Evolutionary conservation across 306 rosid species (phyloP).

Genomic region (Pyrus pyrifolia): DNA sequence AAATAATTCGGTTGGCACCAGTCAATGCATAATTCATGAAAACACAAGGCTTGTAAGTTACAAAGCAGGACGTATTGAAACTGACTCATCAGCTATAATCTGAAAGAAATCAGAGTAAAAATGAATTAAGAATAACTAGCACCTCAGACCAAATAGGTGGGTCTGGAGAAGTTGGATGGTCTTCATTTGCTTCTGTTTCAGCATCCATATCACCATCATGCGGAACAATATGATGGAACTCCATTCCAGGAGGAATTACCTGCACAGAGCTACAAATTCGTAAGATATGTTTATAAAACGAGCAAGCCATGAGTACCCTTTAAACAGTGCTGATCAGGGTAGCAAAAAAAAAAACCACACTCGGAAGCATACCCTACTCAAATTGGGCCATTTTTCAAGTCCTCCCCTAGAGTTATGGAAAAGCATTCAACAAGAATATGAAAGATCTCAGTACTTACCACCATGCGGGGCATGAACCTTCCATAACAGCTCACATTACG

Average conservation of each 20-base stretch:
- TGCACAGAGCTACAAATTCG: slow-evolving; percentile 29
- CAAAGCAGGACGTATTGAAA: slow-evolving; percentile 12
- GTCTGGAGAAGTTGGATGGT: slow-evolving; percentile 82
- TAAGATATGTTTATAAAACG: slow-evolving; percentile 12
- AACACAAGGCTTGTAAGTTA: slow-evolving; percentile 2
- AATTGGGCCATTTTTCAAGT: background rate
- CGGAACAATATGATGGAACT: slow-evolving; percentile 91
- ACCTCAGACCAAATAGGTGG: slow-evolving; percentile 98
- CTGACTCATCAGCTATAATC: slow-evolving; percentile 13
- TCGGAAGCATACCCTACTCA: background rate
- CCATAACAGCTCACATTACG: slow-evolving; percentile 99
- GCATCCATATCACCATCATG: slow-evolving; percentile 83
- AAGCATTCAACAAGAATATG: background rate
- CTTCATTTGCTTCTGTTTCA: slow-evolving; percentile 74
- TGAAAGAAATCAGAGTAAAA: slow-evolving; percentile 19
- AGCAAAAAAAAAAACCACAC: background rate
- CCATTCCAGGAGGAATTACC: slow-evolving; percentile 98
- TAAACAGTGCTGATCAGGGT: slow-evolving; percentile 8
- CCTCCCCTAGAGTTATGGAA: background rate
- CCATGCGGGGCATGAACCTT: slow-evolving; percentile 92
- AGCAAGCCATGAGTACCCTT: slow-evolving; percentile 4
- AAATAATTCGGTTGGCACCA: slow-evolving; percentile 15
- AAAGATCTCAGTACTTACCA: slow-evolving; percentile 46
- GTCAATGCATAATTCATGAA: slow-evolving; percentile 15
- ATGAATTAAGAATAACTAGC: slow-evolving; percentile 24